Conservation (phyloP, 2,329 filamentous ascomycete genomes). For the Scedosporium minutisporum region DNA sequence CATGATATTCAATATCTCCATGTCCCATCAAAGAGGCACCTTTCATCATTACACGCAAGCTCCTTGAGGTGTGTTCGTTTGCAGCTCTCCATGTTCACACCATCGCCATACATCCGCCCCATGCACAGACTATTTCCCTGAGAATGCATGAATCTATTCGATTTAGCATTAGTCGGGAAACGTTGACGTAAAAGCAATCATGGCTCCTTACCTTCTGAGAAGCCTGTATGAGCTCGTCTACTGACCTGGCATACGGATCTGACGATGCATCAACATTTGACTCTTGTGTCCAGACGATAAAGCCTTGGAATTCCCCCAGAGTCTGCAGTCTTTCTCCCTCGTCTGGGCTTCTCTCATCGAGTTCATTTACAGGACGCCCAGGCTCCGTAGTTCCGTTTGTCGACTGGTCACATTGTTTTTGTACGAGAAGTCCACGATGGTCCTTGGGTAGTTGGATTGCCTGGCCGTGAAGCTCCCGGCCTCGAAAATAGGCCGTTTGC, state of each 20-base stretch:
- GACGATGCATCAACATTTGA: constrained; percentile 42
- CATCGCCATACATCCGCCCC: too few species aligned
- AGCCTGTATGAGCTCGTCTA: constrained; percentile 73
- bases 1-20: too few species aligned
- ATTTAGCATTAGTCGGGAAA: too few species aligned
- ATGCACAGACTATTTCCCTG: too few species aligned
- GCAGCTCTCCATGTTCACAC: too few species aligned
- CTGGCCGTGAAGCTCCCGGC: constrained; percentile 66
- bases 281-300: constrained; percentile 83
- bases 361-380: constrained; percentile 23
- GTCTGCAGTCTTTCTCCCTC: constrained; percentile 48
- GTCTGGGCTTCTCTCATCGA: constrained; percentile 23
- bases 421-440: constrained; percentile 57
- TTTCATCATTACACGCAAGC: too few species aligned
- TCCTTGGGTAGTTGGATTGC: constrained; percentile 56
- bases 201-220: constrained; percentile 47
- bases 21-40: too few species aligned
- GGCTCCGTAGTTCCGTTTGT: constrained; percentile 16
- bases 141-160: neutral
- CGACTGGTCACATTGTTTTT: constrained; percentile 28
- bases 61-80: too few species aligned
- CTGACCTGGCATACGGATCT: constrained; percentile 63
- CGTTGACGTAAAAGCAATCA: too few species aligned
- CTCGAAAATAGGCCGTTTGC: constrained; percentile 61
- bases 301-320: constrained; percentile 59